phyloP scores from a whole-genome alignment of 1,139 yeast genomes.

The Suhomyces bribrorum region DNA sequence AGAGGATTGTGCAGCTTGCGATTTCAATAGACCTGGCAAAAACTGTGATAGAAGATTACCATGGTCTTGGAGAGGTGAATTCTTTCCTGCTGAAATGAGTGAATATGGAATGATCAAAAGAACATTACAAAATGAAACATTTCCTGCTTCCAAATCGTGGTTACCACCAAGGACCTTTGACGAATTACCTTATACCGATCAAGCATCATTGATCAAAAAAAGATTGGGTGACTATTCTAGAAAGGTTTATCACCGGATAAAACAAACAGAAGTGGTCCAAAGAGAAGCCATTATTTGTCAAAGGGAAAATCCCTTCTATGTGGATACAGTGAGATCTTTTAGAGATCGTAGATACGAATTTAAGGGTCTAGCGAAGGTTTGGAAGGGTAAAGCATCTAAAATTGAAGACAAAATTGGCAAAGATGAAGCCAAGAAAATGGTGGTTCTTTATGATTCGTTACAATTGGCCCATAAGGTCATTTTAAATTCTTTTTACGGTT shows the following conservation, averaged over 20 bases:
- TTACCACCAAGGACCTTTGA: conserved; percentile 64
- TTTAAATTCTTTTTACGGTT: conserved; percentile 94
- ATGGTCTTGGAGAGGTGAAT: conserved; percentile 99
- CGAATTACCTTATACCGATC: conserved; percentile 75
- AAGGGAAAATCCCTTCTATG: conserved; percentile 96
- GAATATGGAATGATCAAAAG: conserved; percentile 90
- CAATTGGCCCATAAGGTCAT: conserved; percentile 98
- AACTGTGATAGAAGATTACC: conserved; percentile 87
- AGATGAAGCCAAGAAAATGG: conserved; percentile 93
- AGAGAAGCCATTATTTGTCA: conserved; percentile 96
- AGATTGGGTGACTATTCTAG: conserved; percentile 83
- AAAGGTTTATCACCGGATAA: conserved; percentile 80
- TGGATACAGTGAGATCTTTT: conserved; percentile 89
- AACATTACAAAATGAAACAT: conserved; percentile 75
- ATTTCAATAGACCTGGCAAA: conserved; percentile 93
- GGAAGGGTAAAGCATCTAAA: conserved; percentile 80
- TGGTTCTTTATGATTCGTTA: conserved; percentile 88
- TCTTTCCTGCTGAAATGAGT: conserved; percentile 84
- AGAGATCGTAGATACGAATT: conserved; percentile 96
- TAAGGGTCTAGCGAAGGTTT: conserved; percentile 88
- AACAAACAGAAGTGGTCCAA: conserved; percentile 79
- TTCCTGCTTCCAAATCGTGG: conserved; percentile 64
- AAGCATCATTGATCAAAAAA: conserved; percentile 72
- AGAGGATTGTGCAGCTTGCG: conserved; percentile 96
- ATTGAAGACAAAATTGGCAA: conserved; percentile 58